A percentile compares a stretch with the other conserved stretches of the same genome.
phyloP scores from a whole-genome alignment of 1,139 yeast species.

The Debaryomyces subglobosus region DNA sequence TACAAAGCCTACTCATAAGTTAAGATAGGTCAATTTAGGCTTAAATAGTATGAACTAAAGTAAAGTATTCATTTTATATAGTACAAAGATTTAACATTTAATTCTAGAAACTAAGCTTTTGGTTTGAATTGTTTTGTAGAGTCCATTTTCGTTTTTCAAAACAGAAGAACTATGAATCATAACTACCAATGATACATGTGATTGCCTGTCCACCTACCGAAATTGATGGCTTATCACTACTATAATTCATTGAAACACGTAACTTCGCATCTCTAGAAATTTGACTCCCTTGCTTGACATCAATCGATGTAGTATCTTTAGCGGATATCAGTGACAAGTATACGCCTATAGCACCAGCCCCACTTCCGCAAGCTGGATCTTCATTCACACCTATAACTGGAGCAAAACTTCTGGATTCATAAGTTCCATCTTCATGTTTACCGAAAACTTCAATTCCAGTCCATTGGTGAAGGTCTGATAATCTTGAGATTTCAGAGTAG shows the following conservation, averaged over 20 bases:
- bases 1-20: no score
- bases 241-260: constrained; percentile 19
- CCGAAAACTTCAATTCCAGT: constrained; percentile 45
- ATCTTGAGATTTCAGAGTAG: constrained; percentile 18
- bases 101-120: not conserved
- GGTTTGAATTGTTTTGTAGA: not conserved
- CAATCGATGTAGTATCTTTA: constrained; percentile 8
- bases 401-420: constrained; percentile 45
- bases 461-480: constrained; percentile 23
- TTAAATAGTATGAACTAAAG: not conserved
- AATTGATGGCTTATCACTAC: constrained; percentile 21
- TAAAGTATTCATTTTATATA: not conserved
- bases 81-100: not conserved
- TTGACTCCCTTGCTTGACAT: constrained; percentile 38
- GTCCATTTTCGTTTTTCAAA: not conserved
- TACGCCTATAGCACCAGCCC: constrained; percentile 42
- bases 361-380: constrained; percentile 59
- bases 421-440: constrained; percentile 19
- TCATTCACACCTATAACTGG: constrained; percentile 38
- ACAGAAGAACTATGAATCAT: not conserved
- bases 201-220: constrained; percentile 31
- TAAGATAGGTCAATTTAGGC: not conserved
- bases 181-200: constrained; percentile 32
- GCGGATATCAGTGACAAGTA: constrained; percentile 18
- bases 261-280: constrained; percentile 37